Evolutionary conservation across 228 moss, liverwort and hornwort species (phyloP).

Genomic region (Sphagnum fallax): DNA sequence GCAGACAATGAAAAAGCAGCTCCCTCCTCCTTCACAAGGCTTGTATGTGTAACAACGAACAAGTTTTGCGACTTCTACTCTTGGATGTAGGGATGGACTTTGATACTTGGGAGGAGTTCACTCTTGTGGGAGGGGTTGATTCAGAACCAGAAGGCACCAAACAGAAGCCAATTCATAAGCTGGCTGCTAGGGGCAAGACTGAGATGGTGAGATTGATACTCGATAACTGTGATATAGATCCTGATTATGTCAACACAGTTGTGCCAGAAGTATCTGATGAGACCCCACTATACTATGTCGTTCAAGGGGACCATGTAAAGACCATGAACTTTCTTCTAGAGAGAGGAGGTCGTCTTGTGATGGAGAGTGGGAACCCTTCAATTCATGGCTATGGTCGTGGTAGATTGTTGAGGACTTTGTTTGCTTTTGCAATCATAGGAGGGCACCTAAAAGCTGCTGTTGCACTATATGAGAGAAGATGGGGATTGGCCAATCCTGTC

Average conservation of each 20-base stretch:
- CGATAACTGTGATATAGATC: not conserved
- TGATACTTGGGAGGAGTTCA: slow-evolving; percentile 1
- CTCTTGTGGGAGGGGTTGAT: not conserved
- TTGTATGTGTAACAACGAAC: slow-evolving; percentile 3
- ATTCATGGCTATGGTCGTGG: not conserved
- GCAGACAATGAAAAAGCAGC: not conserved
- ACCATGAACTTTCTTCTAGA: slow-evolving; percentile 5
- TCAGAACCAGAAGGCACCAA: not conserved
- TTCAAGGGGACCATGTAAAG: slow-evolving; percentile 5
- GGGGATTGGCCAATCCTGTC: not conserved
- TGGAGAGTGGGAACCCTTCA: not conserved
- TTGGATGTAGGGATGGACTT: slow-evolving; percentile 7
- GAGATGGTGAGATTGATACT: slow-evolving; percentile 4
- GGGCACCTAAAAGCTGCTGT: not conserved
- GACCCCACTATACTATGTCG: slow-evolving; percentile 1
- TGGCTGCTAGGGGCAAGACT: slow-evolving; percentile 2
- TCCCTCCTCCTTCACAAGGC: slow-evolving; percentile 4
- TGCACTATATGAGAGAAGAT: not conserved
- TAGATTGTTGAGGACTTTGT: not conserved
- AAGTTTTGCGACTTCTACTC: slow-evolving; percentile 2
- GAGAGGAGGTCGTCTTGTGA: slow-evolving; percentile 1
- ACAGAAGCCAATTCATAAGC: slow-evolving; percentile 6
- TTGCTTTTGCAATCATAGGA: not conserved
- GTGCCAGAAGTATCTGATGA: not conserved
- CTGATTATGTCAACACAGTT: slow-evolving; percentile 6